Conservation (phyloP, 106 monocot genomes). For the Xerophyta viscosa region DNA sequence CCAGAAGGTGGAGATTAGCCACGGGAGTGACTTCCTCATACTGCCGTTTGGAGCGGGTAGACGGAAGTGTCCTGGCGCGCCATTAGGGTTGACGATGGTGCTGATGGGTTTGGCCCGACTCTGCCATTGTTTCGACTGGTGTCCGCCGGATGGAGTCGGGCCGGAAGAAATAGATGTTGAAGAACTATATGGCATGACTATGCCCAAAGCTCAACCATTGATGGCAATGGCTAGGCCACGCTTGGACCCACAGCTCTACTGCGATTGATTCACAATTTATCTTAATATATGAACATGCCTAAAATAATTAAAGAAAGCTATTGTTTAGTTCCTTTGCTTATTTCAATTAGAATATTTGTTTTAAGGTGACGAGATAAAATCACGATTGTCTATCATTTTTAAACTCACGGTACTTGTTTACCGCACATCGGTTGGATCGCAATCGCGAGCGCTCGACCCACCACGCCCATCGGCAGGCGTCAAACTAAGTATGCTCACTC, state of each 20-base stretch:
- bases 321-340: no score
- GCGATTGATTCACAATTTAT: no score
- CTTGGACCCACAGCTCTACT: conserved; percentile 37
- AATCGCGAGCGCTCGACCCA: no score
- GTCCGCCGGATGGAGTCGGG: conserved; percentile 32
- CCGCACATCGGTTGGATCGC: no score
- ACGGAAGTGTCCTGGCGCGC: conserved; percentile 85
- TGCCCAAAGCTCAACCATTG: conserved; percentile 39
- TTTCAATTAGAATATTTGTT: no score
- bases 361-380: no score
- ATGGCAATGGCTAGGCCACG: conserved; percentile 41
- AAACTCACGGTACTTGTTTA: no score
- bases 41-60: conserved; percentile 75
- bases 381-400: no score
- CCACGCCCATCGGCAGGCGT: no score
- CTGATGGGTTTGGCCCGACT: conserved; percentile 64
- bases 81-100: conserved; percentile 53
- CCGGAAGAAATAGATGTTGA: conserved; percentile 53
- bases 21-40: conserved; percentile 73
- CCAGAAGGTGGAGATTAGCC: conserved; percentile 66
- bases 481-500: no score
- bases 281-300: no score
- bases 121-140: conserved; percentile 79
- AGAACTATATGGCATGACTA: conserved; percentile 59
- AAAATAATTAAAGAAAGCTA: no score